Evolutionary conservation across 257 asterid genomes (phyloP), one percentile per base, ranked within the genome.

Genomic region (Solanum neorickii): DNA sequence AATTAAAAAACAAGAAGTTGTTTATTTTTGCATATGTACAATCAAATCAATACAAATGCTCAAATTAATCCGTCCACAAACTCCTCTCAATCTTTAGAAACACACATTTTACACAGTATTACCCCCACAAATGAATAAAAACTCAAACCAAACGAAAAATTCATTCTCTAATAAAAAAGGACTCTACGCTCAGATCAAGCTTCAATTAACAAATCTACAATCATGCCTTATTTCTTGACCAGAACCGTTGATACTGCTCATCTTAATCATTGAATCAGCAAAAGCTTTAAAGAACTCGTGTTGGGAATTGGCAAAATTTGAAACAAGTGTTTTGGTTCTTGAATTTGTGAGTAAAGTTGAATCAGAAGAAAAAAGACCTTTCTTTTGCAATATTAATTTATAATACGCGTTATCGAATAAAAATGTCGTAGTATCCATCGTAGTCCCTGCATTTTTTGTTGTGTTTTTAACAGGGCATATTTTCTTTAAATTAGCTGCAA

Each of bases 231-330:
- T 89, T 90, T 95, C 98, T 88, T 89, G 89, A 20, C 95, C 96
- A 25, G 83, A 90, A 60, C 95, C 94, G 86, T 12, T 82, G 6
- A 96, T 91, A 89, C 94, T 90, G 76, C 98, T 94, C 98, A 96
- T 95, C 88, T 91, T 94, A 92, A 95, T 93, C 98, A 95, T 96
- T 0, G 99, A 95, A 88, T 88, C 90, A 1, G 70, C 94, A 92
- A 96, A 96, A 7, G 94, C 98, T 68, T 88, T 88, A 70, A 56
- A 90, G 75, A 95, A 95, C 23, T 92, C 93, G 20, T 92, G 49
- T 33, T 93, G 92, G 6, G 96, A 94, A 68, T 39, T 68, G 8
- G 98, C 96, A 62, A 78, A 96, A 49, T 91, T 94, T 0, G 89
- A 82, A 46, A 92, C 96, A 92, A 96, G 77, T 1, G 94, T 90